phyloP scores from a whole-genome alignment of 345 rosid species.

The Murraya koenigii region DNA sequence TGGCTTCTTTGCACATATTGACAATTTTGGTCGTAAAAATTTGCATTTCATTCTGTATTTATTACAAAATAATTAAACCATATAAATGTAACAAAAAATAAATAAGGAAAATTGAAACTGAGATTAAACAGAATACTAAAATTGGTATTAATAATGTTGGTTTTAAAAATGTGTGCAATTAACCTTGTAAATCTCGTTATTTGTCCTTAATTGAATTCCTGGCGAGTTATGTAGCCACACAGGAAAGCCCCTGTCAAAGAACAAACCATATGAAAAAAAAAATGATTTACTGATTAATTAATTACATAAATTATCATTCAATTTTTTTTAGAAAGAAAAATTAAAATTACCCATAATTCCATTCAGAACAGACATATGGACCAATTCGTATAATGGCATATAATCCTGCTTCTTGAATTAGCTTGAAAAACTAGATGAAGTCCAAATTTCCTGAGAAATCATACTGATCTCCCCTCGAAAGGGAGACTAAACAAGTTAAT shows the following conservation, averaged over 20 bases:
- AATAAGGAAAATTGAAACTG: neutral
- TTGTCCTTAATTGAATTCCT: slow-evolving; percentile 42
- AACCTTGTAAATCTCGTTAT: slow-evolving; percentile 49
- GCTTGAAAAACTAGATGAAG: slow-evolving; percentile 40
- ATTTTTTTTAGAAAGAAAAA: neutral
- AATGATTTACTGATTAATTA: neutral
- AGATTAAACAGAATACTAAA: neutral
- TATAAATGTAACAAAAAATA: neutral
- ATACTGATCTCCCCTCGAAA: slow-evolving; percentile 18
- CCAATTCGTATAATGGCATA: slow-evolving; percentile 49
- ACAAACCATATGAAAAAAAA: neutral
- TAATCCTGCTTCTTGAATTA: slow-evolving; percentile 30
- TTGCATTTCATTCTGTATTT: slow-evolving; percentile 39
- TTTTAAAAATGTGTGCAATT: too few relatives aligned
- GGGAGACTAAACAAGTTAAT: too few relatives aligned
- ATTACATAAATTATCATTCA: neutral
- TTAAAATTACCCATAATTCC: slow-evolving; percentile 41
- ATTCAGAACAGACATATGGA: slow-evolving; percentile 48
- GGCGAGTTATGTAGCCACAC: slow-evolving; percentile 67
- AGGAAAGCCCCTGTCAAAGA: slow-evolving; percentile 46
- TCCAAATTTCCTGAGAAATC: slow-evolving; percentile 39
- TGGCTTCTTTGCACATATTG: slow-evolving; percentile 28
- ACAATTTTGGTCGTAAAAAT: slow-evolving; percentile 36
- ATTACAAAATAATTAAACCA: neutral
- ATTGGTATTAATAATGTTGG: too few relatives aligned